A percentile compares a stretch with the other conserved stretches of the same genome.
Evolutionary conservation across 495 filamentous ascomycete species (phyloP).

Genomic region (Immersiella caudata): DNA sequence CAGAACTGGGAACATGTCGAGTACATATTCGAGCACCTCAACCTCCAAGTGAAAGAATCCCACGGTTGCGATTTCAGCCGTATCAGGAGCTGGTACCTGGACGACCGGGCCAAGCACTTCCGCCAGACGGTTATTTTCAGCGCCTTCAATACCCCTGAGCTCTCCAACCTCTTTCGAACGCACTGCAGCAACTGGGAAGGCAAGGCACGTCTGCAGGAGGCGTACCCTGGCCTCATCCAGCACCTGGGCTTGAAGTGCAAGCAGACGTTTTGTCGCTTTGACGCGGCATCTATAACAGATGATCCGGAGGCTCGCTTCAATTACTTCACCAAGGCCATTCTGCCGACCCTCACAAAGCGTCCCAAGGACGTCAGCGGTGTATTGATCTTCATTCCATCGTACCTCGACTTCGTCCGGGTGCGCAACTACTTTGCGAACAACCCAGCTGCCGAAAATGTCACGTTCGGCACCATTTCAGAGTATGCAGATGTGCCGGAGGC

Average conservation of each 20-base stretch:
- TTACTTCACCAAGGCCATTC: constrained; percentile 78
- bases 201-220: constrained; percentile 67
- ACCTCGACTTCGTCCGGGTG: constrained; percentile 90
- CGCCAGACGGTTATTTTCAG: constrained; percentile 82
- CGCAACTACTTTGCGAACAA: constrained; percentile 88
- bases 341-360: constrained; percentile 70
- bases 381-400: constrained; percentile 85
- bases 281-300: constrained; percentile 62
- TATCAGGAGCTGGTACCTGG: constrained; percentile 88
- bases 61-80: constrained; percentile 95
- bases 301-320: constrained; percentile 92
- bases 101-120: constrained; percentile 75
- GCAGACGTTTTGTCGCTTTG: constrained; percentile 91
- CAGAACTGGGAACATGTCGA: constrained; percentile 98
- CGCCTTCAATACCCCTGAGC: constrained; percentile 84
- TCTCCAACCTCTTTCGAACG: constrained; percentile 76
- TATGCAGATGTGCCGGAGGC: constrained; percentile 77
- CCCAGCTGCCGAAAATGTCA: constrained; percentile 64
- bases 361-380: constrained; percentile 60
- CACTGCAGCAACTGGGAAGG: constrained; percentile 80
- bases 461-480: constrained; percentile 86
- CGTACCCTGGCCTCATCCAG: constrained; percentile 68
- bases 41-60: constrained; percentile 82
- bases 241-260: constrained; percentile 67
- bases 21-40: constrained; percentile 87